These are phyloP conservation scores for Isoetes taiwanensis DNA, from an alignment of 75 land plant species.

Conservation along the genomic window DNA sequence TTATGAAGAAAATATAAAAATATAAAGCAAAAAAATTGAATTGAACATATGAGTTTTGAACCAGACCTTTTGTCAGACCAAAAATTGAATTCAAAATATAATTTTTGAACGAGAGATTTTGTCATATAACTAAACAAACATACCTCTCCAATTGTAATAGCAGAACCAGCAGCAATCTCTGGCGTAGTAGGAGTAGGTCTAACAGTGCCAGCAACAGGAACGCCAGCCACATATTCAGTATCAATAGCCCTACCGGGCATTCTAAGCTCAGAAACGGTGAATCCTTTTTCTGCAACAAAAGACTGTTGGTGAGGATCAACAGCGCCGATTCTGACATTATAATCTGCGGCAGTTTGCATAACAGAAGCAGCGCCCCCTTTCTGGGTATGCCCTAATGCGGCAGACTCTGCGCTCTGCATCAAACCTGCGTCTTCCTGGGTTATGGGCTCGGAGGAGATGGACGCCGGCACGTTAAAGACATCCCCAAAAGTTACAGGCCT, in stretches of 20 bases:
- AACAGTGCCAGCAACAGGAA: slow-evolving; percentile 25
- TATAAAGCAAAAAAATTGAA: too few relatives aligned
- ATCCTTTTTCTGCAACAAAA: slow-evolving; percentile 33
- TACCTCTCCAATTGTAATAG: slow-evolving; percentile 59
- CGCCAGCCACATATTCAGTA: slow-evolving; percentile 22
- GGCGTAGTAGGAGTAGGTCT: slow-evolving; percentile 12
- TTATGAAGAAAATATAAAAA: too few relatives aligned
- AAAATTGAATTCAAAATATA: too few relatives aligned
- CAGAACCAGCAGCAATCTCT: not conserved
- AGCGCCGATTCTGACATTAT: slow-evolving; percentile 34
- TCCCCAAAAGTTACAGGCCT: slow-evolving; percentile 55
- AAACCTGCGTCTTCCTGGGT: slow-evolving; percentile 52
- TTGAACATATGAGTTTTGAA: too few relatives aligned
- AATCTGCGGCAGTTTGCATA: slow-evolving; percentile 64
- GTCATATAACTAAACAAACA: too few relatives aligned
- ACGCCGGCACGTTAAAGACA: slow-evolving; percentile 39
- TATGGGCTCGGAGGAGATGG: slow-evolving; percentile 29
- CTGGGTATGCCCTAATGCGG: slow-evolving; percentile 35
- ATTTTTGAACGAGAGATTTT: too few relatives aligned
- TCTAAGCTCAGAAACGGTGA: slow-evolving; percentile 25
- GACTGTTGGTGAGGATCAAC: slow-evolving; percentile 22
- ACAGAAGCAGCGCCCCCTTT: slow-evolving; percentile 44
- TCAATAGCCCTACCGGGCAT: not conserved
- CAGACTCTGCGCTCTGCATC: slow-evolving; percentile 65
- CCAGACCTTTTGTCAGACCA: too few relatives aligned